phyloP scores from a whole-genome alignment of 495 filamentous ascomycete species.

The Bathelium albidoporum region DNA sequence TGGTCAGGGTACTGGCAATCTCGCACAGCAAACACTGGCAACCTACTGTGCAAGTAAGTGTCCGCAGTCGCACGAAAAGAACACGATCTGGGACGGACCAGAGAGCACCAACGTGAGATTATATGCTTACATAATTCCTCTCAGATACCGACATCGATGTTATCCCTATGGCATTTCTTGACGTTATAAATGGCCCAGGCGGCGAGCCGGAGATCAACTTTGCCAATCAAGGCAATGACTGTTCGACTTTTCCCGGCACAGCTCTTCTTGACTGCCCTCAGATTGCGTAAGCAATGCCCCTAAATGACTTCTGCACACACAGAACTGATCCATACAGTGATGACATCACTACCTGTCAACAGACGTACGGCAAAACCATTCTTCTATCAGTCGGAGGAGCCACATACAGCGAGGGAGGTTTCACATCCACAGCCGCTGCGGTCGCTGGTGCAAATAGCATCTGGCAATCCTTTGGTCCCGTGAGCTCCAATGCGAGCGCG shows the following conservation, averaged over 20 bases:
- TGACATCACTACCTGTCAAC: conserved; percentile 27
- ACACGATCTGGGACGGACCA: background rate
- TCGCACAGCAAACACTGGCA: conserved; percentile 38
- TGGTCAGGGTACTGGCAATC: conserved; percentile 30
- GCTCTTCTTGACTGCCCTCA: conserved; percentile 50
- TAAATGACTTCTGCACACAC: background rate
- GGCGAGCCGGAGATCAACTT: conserved; percentile 47
- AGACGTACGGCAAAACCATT: conserved; percentile 20
- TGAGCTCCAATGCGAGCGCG: conserved; percentile 13
- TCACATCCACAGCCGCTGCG: conserved; percentile 13
- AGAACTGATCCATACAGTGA: conserved; percentile 10
- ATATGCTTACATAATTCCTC: background rate
- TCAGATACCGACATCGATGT: conserved; percentile 28
- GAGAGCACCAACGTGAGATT: too few species aligned
- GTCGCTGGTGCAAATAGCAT: conserved; percentile 15
- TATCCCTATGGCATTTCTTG: conserved; percentile 52
- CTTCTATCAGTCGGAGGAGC: conserved; percentile 23
- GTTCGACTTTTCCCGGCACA: conserved; percentile 47
- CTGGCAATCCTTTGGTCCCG: conserved; percentile 22
- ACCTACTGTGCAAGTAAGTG: conserved; percentile 46
- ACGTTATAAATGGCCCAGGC: conserved; percentile 38
- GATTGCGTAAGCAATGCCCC: conserved; percentile 41
- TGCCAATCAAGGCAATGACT: conserved; percentile 46
- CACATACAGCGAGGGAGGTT: conserved; percentile 24
- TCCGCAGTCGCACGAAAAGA: background rate